These are phyloP conservation scores for Melampsora larici-populina DNA, from an alignment of 1,284 basidiomycete species.

Conservation along the genomic window DNA sequence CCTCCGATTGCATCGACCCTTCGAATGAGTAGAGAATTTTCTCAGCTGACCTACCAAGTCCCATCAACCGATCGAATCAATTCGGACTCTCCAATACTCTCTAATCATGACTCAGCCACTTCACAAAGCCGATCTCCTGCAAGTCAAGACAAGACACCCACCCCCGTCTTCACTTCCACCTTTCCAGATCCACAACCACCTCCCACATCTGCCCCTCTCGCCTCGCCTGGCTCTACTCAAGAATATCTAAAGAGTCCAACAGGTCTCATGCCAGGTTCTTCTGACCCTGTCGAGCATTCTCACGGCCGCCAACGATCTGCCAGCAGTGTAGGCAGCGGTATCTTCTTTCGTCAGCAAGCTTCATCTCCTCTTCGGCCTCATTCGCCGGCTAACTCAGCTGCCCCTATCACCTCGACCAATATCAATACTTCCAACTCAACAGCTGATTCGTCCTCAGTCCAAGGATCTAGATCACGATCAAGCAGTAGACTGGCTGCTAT, in stretches of 20 bases:
- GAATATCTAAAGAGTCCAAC: slow-evolving; percentile 1
- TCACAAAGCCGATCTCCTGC: not conserved
- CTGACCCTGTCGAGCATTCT: not conserved
- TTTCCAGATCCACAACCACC: slow-evolving; percentile 3
- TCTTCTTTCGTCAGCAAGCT: slow-evolving; percentile 36
- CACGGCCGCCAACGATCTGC: slow-evolving; percentile 21
- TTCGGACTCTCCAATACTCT: not conserved
- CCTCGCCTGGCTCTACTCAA: slow-evolving; percentile 4
- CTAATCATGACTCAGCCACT: not conserved
- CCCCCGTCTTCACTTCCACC: not conserved
- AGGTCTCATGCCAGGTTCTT: slow-evolving; percentile 10
- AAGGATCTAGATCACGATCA: slow-evolving; percentile 31
- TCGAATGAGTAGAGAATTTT: slow-evolving; percentile 41
- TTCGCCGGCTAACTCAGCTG: not conserved
- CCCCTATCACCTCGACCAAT: not conserved
- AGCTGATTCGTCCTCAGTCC: slow-evolving; percentile 32
- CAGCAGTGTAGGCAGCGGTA: slow-evolving; percentile 40
- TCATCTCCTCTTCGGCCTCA: not conserved
- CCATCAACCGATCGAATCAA: slow-evolving; percentile 24
- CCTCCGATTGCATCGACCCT: slow-evolving; percentile 32
- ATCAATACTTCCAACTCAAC: slow-evolving; percentile 28
- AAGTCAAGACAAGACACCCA: not conserved
- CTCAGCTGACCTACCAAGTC: slow-evolving; percentile 12
- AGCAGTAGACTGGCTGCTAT: slow-evolving; percentile 21
- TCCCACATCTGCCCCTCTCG: not conserved